Conservation (phyloP, 2,329 filamentous ascomycete genomes). For the Aureobasidium zeae region DNA sequence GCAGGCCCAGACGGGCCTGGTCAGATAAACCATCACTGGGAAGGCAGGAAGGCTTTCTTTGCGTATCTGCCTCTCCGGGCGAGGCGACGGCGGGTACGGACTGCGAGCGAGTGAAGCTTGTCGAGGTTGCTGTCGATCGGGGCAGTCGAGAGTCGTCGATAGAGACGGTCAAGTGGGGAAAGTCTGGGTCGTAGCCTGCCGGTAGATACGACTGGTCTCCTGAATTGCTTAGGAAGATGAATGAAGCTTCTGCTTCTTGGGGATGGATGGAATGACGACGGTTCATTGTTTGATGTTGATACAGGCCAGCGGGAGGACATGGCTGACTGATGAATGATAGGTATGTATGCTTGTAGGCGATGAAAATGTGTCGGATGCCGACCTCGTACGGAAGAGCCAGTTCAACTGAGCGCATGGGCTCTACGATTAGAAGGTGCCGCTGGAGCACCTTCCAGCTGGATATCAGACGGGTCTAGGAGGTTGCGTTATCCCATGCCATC, state of each 20-base stretch:
- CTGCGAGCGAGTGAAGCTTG: conserved; percentile 4
- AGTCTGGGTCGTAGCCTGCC: background rate
- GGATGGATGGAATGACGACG: conserved; percentile 8
- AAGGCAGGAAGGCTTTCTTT: background rate
- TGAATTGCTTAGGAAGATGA: conserved; percentile 8
- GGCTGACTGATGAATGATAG: background rate
- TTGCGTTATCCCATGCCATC: too few species aligned
- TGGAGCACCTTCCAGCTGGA: too few species aligned
- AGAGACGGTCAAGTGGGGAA: background rate
- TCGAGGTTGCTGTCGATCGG: background rate
- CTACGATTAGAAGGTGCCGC: too few species aligned
- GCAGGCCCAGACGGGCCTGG: conserved; percentile 2
- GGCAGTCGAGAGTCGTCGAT: background rate
- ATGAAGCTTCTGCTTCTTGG: conserved; percentile 1
- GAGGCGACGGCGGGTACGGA: conserved; percentile 8
- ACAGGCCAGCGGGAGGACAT: background rate
- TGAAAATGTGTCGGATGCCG: too few species aligned
- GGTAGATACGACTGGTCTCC: conserved; percentile 1
- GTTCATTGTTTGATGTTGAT: background rate
- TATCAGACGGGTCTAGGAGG: too few species aligned
- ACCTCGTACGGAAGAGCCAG: too few species aligned
- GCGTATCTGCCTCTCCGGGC: background rate
- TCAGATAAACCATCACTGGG: conserved; percentile 1
- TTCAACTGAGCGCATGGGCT: too few species aligned
- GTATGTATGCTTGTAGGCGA: background rate